Evolutionary conservation across 805 yeast species (phyloP).

Genomic region (Yamadazyma nakazawae): DNA sequence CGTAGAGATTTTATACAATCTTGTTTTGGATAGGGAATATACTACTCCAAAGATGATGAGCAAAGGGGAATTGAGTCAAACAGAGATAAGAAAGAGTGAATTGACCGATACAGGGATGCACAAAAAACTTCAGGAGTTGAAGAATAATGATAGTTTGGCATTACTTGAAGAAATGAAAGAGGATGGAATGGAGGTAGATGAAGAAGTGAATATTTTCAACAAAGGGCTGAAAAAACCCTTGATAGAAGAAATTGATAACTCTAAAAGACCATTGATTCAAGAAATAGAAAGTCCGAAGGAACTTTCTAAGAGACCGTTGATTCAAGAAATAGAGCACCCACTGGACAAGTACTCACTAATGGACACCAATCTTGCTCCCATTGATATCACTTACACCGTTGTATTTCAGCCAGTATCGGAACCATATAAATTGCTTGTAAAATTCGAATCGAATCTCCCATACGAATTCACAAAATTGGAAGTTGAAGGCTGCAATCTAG

Average conservation of each 20-base stretch:
- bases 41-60: slow-evolving; percentile 66
- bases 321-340: slow-evolving; percentile 46
- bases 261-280: slow-evolving; percentile 48
- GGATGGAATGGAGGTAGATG: slow-evolving; percentile 17
- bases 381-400: neutral
- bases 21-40: slow-evolving; percentile 60
- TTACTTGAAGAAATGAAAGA: slow-evolving; percentile 41
- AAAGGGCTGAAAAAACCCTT: neutral
- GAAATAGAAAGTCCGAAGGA: slow-evolving; percentile 40
- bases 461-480: slow-evolving; percentile 1
- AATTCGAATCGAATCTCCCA: slow-evolving; percentile 11
- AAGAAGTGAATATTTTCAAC: slow-evolving; percentile 4
- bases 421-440: slow-evolving; percentile 2
- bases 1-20: slow-evolving; percentile 52
- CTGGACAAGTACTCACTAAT: neutral
- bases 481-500: slow-evolving; percentile 2
- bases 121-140: slow-evolving; percentile 29
- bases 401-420: slow-evolving; percentile 16
- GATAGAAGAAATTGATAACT: neutral
- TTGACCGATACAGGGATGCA: slow-evolving; percentile 35
- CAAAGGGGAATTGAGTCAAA: slow-evolving; percentile 58
- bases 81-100: slow-evolving; percentile 46
- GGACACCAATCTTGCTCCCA: neutral
- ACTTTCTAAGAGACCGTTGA: slow-evolving; percentile 37
- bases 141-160: slow-evolving; percentile 41